Evolutionary conservation across 2,329 filamentous ascomycete genomes (phyloP), one percentile per base, ranked within the genome.

Genomic region (Dendrostoma leiphaemia): DNA sequence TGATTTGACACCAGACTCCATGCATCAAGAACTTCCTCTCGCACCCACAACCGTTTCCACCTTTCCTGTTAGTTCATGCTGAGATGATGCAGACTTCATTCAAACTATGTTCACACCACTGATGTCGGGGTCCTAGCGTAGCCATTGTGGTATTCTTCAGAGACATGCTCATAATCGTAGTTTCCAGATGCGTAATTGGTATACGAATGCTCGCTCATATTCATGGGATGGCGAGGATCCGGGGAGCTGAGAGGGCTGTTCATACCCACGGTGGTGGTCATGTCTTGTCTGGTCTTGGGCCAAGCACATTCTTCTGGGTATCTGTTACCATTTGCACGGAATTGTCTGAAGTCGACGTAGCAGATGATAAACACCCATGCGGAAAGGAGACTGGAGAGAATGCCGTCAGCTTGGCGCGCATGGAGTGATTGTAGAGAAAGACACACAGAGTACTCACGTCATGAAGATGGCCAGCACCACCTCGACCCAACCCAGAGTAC

Each of bases 361-460:
- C 32, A 35, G 32, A 35, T 35, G 9, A 35, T 12, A n/a, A 35
- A 35, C 5, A 35, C 32, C 32, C 32, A 35, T 5, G 32, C 17
- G 9, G 32, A 4, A 35, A 35, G 32, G 32, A 35, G 9, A 13
- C 32, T 35, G 9, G 32, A 12, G 17, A 4, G 3, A 13, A 3
- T 13, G 10, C 4, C 17, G 32, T 35, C 17, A 35, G 32, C 10
- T 4, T 35, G 10, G 32, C 32, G 13, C 32, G 5, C 32, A 5
- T 35, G 32, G 10, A 5, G 32, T 35, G 9, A 13, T 13, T 5
- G 32, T 35, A 35, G 32, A 35, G 32, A 5, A 35, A 35, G 32
- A 35, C 10, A 35, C 17, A 35, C n/a, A n/a, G n/a, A n/a, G n/a
- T n/a, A 41, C 48, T 10, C 21, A 50, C 48, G 21, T 50, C 48